phyloP scores from a whole-genome alignment of 2,329 filamentous ascomycete species.

The Alternaria sp. region DNA sequence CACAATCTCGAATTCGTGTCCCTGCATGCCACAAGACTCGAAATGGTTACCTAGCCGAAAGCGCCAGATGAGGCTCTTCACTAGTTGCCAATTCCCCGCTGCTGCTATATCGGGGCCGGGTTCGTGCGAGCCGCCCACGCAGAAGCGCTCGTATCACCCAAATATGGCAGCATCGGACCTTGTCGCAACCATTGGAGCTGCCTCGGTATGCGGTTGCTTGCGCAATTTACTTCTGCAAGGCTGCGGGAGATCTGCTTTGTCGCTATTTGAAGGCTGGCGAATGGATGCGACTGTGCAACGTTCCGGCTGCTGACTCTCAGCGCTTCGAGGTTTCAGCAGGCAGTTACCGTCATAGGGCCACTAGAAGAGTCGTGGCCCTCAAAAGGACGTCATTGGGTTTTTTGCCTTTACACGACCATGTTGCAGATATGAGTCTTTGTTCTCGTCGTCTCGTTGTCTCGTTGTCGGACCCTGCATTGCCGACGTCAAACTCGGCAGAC shows the following conservation, averaged over 20 bases:
- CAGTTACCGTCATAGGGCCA: constrained; percentile 16
- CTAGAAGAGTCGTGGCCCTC: constrained; percentile 17
- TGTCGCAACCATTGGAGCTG: constrained; percentile 20
- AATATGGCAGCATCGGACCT: constrained; percentile 29
- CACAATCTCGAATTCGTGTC: constrained; percentile 23
- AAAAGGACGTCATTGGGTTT: neutral
- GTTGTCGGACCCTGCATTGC: neutral
- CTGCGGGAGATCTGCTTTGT: constrained; percentile 15
- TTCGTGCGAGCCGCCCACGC: constrained; percentile 30
- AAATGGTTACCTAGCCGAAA: constrained; percentile 18
- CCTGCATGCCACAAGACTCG: constrained; percentile 10
- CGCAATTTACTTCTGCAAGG: constrained; percentile 24
- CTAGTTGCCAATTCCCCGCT: constrained; percentile 29
- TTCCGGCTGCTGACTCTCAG: constrained; percentile 23
- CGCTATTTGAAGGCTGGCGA: constrained; percentile 23
- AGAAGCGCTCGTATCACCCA: constrained; percentile 43
- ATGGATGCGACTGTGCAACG: constrained; percentile 19
- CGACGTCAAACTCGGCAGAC: constrained; percentile 2
- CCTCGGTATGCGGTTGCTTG: constrained; percentile 27
- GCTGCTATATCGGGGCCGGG: constrained; percentile 36
- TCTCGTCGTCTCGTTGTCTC: neutral
- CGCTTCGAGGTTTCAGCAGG: constrained; percentile 34
- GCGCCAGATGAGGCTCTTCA: constrained; percentile 46
- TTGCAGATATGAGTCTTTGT: constrained; percentile 2
- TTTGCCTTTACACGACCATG: neutral